phyloP scores from a whole-genome alignment of 2,329 filamentous ascomycete species.

The Fusarium sp. region DNA sequence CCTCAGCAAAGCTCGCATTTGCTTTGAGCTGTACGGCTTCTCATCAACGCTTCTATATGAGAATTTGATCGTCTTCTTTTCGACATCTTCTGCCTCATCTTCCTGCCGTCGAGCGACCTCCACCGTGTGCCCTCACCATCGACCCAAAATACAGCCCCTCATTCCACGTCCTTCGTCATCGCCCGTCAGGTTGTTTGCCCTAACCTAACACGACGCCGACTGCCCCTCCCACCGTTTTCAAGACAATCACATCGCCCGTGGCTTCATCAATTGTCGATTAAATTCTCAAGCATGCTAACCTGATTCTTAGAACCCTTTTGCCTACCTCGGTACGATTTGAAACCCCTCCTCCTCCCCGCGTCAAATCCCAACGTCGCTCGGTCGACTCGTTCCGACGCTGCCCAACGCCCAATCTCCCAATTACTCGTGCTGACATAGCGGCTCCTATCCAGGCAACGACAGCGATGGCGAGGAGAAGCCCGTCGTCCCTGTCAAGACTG shows the following conservation, averaged over 20 bases:
- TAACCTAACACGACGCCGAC: conserved; percentile 27
- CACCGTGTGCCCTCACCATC: conserved; percentile 1
- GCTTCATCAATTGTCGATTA: background rate
- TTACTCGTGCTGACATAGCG: conserved; percentile 39
- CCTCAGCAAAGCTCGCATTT: conserved; percentile 17
- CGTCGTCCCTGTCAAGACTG: conserved; percentile 83
- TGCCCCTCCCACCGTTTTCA: background rate
- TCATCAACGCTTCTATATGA: background rate
- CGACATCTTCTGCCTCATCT: background rate
- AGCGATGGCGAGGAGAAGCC: conserved; percentile 71
- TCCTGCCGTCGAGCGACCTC: background rate
- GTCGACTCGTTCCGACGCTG: conserved; percentile 25
- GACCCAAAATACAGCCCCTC: conserved; percentile 32
- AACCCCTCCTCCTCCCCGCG: conserved; percentile 33
- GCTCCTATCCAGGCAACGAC: conserved; percentile 61
- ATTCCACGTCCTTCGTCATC: conserved; percentile 32
- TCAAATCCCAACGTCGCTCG: conserved; percentile 31
- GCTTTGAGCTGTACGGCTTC: background rate
- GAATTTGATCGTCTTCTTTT: background rate
- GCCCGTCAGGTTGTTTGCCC: conserved; percentile 36
- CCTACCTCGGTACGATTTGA: conserved; percentile 85
- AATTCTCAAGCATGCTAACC: conserved; percentile 32
- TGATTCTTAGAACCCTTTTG: conserved; percentile 86
- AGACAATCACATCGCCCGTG: conserved; percentile 5
- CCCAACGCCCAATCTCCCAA: conserved; percentile 28